A percentile compares a stretch with the other conserved stretches of the same genome.
These are phyloP conservation scores for Capsella rubella DNA, from an alignment of 441 rosid species.

Conservation along the genomic window DNA sequence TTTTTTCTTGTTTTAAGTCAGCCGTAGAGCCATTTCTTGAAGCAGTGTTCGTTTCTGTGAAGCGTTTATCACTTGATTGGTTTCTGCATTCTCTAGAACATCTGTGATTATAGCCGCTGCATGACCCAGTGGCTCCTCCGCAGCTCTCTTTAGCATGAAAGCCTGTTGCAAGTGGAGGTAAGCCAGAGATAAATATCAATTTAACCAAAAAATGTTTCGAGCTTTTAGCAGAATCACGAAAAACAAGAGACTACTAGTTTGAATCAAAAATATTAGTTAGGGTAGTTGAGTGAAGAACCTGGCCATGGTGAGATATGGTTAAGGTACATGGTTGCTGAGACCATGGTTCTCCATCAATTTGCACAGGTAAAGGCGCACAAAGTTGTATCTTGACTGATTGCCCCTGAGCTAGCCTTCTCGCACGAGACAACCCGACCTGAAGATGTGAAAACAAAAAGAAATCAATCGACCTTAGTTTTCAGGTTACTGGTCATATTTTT, in stretches of 20 bases:
- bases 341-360: conserved; percentile 99
- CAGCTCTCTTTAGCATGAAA: conserved; percentile 85
- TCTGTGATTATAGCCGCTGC: conserved; percentile 94
- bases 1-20: conserved; percentile 47
- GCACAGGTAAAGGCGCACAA: conserved; percentile 83
- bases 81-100: conserved; percentile 91
- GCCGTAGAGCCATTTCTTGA: conserved; percentile 93
- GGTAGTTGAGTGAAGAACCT: conserved; percentile 56
- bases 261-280: conserved; percentile 6
- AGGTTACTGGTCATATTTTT: background rate
- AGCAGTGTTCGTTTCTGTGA: conserved; percentile 90
- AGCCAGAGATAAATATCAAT: conserved; percentile 14
- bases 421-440: conserved; percentile 97
- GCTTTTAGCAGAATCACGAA: background rate
- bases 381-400: conserved; percentile 87
- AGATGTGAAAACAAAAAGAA: background rate
- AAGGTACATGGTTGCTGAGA: conserved; percentile 83
- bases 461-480: background rate
- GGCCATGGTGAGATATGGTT: conserved; percentile 88
- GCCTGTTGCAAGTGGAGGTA: conserved; percentile 58
- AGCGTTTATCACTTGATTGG: conserved; percentile 78
- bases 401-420: conserved; percentile 96
- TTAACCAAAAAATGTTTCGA: background rate
- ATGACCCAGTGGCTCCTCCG: conserved; percentile 96
- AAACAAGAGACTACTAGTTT: background rate